Evolutionary conservation across 345 rosid species (phyloP).

Genomic region (Zanthoxylum bungeanum): DNA sequence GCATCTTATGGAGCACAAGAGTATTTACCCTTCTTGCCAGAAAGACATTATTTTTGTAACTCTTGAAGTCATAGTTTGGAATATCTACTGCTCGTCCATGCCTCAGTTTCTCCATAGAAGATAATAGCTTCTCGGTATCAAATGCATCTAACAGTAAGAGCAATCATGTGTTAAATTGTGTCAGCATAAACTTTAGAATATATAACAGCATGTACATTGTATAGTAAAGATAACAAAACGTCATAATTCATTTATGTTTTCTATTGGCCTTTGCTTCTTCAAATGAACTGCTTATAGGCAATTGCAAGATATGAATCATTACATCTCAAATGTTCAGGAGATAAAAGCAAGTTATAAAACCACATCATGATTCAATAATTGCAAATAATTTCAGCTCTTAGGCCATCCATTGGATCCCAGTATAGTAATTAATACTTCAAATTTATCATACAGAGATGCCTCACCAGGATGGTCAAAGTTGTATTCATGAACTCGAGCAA

Average conservation of each 20-base stretch:
- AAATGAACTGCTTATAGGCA: background rate
- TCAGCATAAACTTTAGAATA: background rate
- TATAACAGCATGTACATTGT: background rate
- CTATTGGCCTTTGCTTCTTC: background rate
- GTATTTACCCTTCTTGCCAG: constrained; percentile 62
- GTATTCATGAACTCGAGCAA: constrained; percentile 83
- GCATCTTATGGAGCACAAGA: background rate
- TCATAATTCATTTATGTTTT: background rate
- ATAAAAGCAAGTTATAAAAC: background rate
- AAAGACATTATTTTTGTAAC: constrained; percentile 60
- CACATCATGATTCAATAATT: background rate
- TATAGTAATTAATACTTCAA: background rate
- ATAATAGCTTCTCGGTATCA: constrained; percentile 71
- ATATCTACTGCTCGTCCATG: constrained; percentile 88
- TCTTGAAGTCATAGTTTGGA: constrained; percentile 90
- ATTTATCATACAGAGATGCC: constrained; percentile 28
- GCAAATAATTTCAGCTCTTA: background rate
- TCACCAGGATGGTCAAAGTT: constrained; percentile 99
- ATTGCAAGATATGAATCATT: background rate
- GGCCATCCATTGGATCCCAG: background rate
- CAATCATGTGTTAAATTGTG: constrained; percentile 15
- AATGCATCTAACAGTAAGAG: constrained; percentile 75
- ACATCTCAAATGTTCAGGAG: background rate
- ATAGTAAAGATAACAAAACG: background rate
- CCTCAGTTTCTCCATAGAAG: constrained; percentile 84